Evolutionary conservation across 108 stramenopile species (phyloP), one percentile per base, ranked within the genome.

Genomic region (Skeletonema marinoi): DNA sequence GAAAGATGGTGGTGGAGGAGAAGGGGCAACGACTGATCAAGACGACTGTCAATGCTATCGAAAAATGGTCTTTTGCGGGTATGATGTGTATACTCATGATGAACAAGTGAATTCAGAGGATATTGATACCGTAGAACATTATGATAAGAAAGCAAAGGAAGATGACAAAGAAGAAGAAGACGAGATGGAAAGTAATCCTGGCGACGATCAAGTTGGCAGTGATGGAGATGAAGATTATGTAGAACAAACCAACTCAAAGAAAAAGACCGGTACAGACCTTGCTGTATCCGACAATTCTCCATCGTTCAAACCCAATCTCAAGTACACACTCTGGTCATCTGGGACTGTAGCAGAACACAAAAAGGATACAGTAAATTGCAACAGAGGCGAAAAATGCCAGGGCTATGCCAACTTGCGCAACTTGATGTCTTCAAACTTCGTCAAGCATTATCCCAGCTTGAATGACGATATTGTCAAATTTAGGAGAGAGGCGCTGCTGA

Each of bases 31-130:
- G n/a, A n/a, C n/a, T n/a, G n/a, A n/a, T n/a, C n/a, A 39, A 32
- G 46, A 35, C 65, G 76, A 83, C 64, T 83, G 82, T 62, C 67
- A 77, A 42, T 83, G 82, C 44, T 83, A 73, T 50, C 54, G 73
- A 65, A 77, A 74, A 62, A 74, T 83, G 76, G 82, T 83, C 17
- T 83, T 83, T 72, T 83, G 82, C 66, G 82, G 82, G 35, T 83
- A 83, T 44, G 72, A 77, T 69, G 67, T 68, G 39, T 60, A 76
- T 36, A 68, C 66, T 29, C 75, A 76, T 33, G 31, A 67, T n/a
- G 36, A 25, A 16, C 6, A 77, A 60, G 68, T 77, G 60, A 38
- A 69, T 36, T 59, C 58, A 9, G 58, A 63, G 60, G 76, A 77
- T 70, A 29, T 64, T 17, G 63, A 33, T 38, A 14, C 16, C 25